These are phyloP conservation scores for Jaapia argillacea DNA, from an alignment of 768 basidiomycete genomes.

Conservation along the genomic window DNA sequence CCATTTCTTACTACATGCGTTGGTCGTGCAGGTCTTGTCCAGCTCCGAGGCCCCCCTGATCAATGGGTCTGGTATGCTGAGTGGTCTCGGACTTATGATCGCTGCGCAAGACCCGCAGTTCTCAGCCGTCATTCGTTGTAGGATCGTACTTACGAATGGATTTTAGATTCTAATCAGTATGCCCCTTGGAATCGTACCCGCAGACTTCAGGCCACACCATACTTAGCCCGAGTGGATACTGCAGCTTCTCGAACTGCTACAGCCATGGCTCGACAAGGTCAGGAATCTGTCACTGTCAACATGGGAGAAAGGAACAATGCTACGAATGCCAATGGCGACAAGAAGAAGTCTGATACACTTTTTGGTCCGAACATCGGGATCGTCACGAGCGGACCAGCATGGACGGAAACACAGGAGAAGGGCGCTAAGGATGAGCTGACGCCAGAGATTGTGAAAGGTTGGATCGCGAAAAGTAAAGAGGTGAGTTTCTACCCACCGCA, in stretches of 20 bases:
- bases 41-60: too few species aligned
- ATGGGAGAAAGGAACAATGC: too few species aligned
- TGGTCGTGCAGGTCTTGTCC: too few species aligned
- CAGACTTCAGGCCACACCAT: slow-evolving; percentile 39
- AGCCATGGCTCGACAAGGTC: slow-evolving; percentile 33
- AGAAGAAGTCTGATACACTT: slow-evolving; percentile 67
- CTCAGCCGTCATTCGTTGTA: too few species aligned
- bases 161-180: slow-evolving; percentile 45
- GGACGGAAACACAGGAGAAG: slow-evolving; percentile 62
- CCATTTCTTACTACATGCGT: too few species aligned
- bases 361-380: slow-evolving; percentile 90
- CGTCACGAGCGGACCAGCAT: slow-evolving; percentile 55
- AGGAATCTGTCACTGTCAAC: slow-evolving; percentile 19
- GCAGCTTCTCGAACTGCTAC: slow-evolving; percentile 35
- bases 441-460: slow-evolving; percentile 68
- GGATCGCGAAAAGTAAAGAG: slow-evolving; percentile 86
- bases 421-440: slow-evolving; percentile 62
- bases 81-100: too few species aligned
- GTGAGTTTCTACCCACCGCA: slow-evolving; percentile 29
- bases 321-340: slow-evolving; percentile 15
- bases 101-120: too few species aligned
- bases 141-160: too few species aligned
- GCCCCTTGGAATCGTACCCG: slow-evolving; percentile 50
- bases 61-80: too few species aligned
- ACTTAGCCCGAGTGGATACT: slow-evolving; percentile 40